Conservation (phyloP, 2,329 filamentous ascomycete species). For the Cercospora sp. region DNA sequence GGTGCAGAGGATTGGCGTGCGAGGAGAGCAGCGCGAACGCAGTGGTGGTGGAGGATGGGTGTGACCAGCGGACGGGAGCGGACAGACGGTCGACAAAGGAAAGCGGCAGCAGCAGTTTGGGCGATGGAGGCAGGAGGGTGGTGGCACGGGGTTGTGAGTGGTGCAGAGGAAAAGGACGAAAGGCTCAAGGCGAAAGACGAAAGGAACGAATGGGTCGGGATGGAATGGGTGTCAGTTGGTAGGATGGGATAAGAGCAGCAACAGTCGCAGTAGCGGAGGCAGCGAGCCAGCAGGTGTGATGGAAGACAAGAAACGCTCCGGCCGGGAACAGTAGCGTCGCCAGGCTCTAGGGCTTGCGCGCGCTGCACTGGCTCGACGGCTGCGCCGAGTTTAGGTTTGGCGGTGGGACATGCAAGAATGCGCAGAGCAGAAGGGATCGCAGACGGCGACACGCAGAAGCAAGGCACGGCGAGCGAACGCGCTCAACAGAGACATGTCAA, state of each 20-base stretch:
- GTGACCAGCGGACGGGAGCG: conserved; percentile 8
- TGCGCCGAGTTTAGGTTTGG: not conserved
- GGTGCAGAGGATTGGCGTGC: not conserved
- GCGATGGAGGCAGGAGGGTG: not conserved
- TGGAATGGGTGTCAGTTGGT: not conserved
- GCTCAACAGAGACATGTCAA: not conserved
- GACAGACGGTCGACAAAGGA: conserved; percentile 14
- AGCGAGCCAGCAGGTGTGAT: not conserved
- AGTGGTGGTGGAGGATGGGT: not conserved
- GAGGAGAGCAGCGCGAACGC: not conserved
- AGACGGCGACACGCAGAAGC: not conserved
- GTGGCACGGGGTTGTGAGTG: not conserved
- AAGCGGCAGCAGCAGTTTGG: conserved; percentile 4
- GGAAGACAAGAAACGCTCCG: not conserved
- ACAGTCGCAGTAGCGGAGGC: not conserved
- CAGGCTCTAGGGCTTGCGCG: not conserved
- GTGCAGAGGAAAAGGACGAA: not conserved
- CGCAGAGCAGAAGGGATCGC: not conserved
- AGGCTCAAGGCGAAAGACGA: not conserved
- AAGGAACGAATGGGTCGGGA: not conserved
- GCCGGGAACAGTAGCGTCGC: not conserved
- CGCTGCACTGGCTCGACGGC: not conserved
- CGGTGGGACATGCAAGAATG: not conserved
- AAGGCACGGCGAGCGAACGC: not conserved
- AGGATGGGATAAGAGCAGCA: not conserved